Base-by-base conservation (phyloP, 352 stramenopile genomes). In the Globisporangium carolinianum region DNA sequence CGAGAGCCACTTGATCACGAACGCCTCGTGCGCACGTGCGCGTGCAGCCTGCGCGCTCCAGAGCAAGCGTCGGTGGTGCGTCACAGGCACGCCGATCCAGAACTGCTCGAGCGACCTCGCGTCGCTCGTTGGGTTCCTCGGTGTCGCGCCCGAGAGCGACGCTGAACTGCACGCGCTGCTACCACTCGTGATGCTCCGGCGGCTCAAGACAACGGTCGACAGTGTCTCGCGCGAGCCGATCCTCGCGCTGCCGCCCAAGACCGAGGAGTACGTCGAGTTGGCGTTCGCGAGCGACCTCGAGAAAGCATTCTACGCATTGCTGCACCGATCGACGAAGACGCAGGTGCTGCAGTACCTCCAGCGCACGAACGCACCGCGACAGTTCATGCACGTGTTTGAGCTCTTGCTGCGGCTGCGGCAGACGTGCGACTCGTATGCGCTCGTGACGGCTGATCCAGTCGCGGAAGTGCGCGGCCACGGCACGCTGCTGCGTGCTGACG, bases 61-160 rank as follows among this genome's bases (percentile, higher is more conserved):
- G 11, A 88, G 86, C 39, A 76, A 78, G 56, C 72, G 81, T 3
- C 84, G 88, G 6, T 94, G 91, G 71, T 96, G 86, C 58, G 72
- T 97, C 6, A 97, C 91, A 4, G 89, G 90, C 10, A 97, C 89
- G 14, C 88, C 89, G 0, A 91, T 97, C 51, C 78, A 96, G 47
- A 97, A 97, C 66, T 83, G 79, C 52, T 72, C 79, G 14, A 79
- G 88, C 49, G 89, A 97, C 61, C 67, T 97, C 37, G 75, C 79
- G 38, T 82, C 86, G n/a, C 70, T 97, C 3, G 71, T 97, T 50
- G 73, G 75, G 18, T 97, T 98, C 66, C 54, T 97, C 18, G 80
- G 79, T 1, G 66, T 96, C 38, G 63, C 78, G 2, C 83, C 87
- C 36, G 66, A 82, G 58, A 69, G 75, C 12, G 76, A 89, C 43